Evolutionary conservation across 2,329 filamentous ascomycete species (phyloP).

Genomic region (Microthyrium microscopicum): DNA sequence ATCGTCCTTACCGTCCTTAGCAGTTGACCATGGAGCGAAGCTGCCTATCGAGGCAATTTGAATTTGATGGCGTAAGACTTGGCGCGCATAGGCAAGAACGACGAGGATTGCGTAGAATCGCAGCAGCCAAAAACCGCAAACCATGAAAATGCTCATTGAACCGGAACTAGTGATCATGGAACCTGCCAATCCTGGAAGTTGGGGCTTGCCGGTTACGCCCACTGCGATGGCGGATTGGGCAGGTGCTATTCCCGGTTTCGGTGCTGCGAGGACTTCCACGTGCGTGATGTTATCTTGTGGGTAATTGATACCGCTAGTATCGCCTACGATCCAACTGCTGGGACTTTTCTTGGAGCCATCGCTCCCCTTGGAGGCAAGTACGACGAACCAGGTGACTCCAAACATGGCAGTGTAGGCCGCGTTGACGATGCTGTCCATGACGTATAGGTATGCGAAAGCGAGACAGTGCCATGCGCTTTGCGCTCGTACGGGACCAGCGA

Average conservation of each 20-base stretch:
- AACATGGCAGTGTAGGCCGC: slow-evolving; percentile 68
- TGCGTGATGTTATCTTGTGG: slow-evolving; percentile 43
- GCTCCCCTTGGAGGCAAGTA: slow-evolving; percentile 44
- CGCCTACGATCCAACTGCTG: slow-evolving; percentile 40
- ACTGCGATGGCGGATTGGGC: slow-evolving; percentile 39
- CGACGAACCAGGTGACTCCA: slow-evolving; percentile 70
- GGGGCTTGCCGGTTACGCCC: slow-evolving; percentile 10
- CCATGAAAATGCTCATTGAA: slow-evolving; percentile 62
- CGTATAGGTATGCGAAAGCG: slow-evolving; percentile 69
- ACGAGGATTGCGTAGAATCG: slow-evolving; percentile 73
- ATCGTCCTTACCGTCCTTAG: slow-evolving; percentile 20
- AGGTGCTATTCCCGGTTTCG: slow-evolving; percentile 25
- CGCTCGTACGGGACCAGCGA: slow-evolving; percentile 65
- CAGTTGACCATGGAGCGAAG: slow-evolving; percentile 9
- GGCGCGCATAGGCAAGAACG: slow-evolving; percentile 66
- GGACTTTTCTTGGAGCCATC: slow-evolving; percentile 27
- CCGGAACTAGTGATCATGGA: too few relatives aligned
- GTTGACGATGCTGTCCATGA: slow-evolving; percentile 69
- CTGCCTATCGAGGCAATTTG: slow-evolving; percentile 26
- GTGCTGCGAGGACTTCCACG: slow-evolving; percentile 36
- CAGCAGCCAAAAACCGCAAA: slow-evolving; percentile 55
- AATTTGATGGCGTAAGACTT: slow-evolving; percentile 55
- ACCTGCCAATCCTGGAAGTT: slow-evolving; percentile 1
- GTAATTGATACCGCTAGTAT: slow-evolving; percentile 48
- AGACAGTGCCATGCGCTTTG: slow-evolving; percentile 67